phyloP scores from a whole-genome alignment of 148 eudicot genomes.

The Arctostaphylos glauca region DNA sequence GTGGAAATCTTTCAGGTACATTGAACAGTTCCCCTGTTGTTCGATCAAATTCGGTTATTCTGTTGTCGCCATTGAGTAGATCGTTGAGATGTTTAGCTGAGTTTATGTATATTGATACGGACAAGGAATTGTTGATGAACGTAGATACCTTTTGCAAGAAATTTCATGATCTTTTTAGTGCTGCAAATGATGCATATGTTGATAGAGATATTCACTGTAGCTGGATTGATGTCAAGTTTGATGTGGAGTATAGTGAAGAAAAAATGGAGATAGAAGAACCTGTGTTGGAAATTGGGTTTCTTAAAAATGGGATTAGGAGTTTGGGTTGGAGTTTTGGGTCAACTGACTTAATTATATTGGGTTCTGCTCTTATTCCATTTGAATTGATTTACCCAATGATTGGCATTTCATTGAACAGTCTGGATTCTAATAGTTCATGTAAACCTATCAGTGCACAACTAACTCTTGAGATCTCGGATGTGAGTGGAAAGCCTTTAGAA shows the following conservation, averaged over 20 bases:
- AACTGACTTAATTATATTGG: constrained; percentile 52
- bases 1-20: constrained; percentile 27
- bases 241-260: constrained; percentile 11
- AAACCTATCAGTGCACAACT: constrained; percentile 42
- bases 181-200: constrained; percentile 50
- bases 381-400: constrained; percentile 71
- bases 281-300: constrained; percentile 19
- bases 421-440: constrained; percentile 17
- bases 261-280: constrained; percentile 25
- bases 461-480: constrained; percentile 71
- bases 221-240: constrained; percentile 69
- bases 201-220: constrained; percentile 66
- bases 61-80: constrained; percentile 56
- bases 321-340: constrained; percentile 84
- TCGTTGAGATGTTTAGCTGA: constrained; percentile 35
- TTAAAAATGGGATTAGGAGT: constrained; percentile 41
- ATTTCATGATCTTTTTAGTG: constrained; percentile 47
- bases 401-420: constrained; percentile 37
- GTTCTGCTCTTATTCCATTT: constrained; percentile 73
- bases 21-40: constrained; percentile 12
- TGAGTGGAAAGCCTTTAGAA: constrained; percentile 65
- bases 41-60: constrained; percentile 66
- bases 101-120: constrained; percentile 31
- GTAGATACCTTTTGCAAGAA: constrained; percentile 25
- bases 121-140: constrained; percentile 22